phyloP scores from a whole-genome alignment of 1,284 basidiomycete species.

The Cryptococcus sp. region DNA sequence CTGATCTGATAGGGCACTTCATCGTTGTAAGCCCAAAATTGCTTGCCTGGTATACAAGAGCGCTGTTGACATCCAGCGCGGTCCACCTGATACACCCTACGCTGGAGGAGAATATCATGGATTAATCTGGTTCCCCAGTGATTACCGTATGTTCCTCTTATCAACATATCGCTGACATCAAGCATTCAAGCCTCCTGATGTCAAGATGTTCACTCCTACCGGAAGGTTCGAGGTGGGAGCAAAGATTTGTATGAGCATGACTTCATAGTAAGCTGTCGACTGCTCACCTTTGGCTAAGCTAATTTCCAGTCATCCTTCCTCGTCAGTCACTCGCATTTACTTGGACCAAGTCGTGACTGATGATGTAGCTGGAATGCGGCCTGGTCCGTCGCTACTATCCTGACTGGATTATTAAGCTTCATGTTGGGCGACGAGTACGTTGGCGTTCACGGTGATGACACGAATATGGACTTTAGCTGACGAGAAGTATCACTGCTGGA shows the following conservation, averaged over 20 bases:
- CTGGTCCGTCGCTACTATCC: slow-evolving; percentile 55
- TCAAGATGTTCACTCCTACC: slow-evolving; percentile 95
- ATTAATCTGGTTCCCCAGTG: slow-evolving; percentile 69
- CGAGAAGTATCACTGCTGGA: slow-evolving; percentile 73
- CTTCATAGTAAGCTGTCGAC: slow-evolving; percentile 67
- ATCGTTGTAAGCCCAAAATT: slow-evolving; percentile 62
- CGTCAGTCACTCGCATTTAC: slow-evolving; percentile 23
- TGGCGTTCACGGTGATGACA: background rate
- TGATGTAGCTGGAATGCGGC: slow-evolving; percentile 45
- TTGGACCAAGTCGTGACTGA: background rate
- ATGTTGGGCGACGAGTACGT: slow-evolving; percentile 82
- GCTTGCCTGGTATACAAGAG: background rate
- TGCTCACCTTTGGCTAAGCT: no score
- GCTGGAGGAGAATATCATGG: slow-evolving; percentile 90
- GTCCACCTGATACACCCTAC: slow-evolving; percentile 87
- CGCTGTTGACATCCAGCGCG: slow-evolving; percentile 63
- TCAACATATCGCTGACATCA: background rate
- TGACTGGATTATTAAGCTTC: slow-evolving; percentile 91
- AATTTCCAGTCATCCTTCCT: slow-evolving; percentile 39
- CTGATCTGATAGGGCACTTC: slow-evolving; percentile 64
- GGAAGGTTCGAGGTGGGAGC: slow-evolving; percentile 88
- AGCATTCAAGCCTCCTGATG: slow-evolving; percentile 92
- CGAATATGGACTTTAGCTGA: slow-evolving; percentile 1
- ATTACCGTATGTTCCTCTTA: slow-evolving; percentile 60
- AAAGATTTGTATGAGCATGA: slow-evolving; percentile 96